Evolutionary conservation across 495 filamentous ascomycete genomes (phyloP).

Genomic region (Venustampulla echinocandica): DNA sequence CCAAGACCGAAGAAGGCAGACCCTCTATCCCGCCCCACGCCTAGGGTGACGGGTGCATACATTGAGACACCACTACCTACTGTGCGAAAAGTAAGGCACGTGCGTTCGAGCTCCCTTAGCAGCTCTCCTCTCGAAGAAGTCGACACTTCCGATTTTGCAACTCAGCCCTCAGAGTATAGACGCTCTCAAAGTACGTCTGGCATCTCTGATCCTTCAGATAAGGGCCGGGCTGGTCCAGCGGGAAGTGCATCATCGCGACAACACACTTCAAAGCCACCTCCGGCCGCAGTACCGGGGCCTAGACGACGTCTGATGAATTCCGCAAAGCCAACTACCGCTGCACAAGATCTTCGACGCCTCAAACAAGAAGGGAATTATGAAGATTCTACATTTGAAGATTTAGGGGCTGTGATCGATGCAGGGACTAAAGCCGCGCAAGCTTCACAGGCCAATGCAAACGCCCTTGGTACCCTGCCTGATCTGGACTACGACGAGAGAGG

Average conservation of each 20-base stretch:
- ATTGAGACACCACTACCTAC: conserved; percentile 38
- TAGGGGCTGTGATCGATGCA: conserved; percentile 9
- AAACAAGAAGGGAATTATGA: conserved; percentile 38
- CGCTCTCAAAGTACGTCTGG: background rate
- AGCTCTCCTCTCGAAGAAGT: background rate
- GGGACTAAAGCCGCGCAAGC: conserved; percentile 9
- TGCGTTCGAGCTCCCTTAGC: conserved; percentile 11
- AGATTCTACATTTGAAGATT: conserved; percentile 42
- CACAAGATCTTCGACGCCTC: conserved; percentile 41
- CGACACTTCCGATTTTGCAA: background rate
- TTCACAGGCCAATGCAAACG: conserved; percentile 9
- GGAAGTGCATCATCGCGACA: too few species aligned
- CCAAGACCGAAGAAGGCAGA: conserved; percentile 35
- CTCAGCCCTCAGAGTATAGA: conserved; percentile 2
- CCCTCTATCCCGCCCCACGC: conserved; percentile 40
- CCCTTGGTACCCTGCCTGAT: conserved; percentile 13
- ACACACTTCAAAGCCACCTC: too few species aligned
- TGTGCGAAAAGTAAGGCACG: conserved; percentile 9
- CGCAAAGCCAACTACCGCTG: conserved; percentile 36
- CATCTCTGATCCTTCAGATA: too few species aligned
- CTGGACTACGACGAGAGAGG: conserved; percentile 27
- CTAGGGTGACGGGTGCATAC: conserved; percentile 41
- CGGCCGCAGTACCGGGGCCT: too few species aligned
- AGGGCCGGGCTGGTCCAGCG: too few species aligned
- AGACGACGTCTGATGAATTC: conserved; percentile 34